Evolutionary conservation across 225 moss, liverwort and hornwort species (phyloP).

Genomic region (Thuidium tamariscinum): DNA sequence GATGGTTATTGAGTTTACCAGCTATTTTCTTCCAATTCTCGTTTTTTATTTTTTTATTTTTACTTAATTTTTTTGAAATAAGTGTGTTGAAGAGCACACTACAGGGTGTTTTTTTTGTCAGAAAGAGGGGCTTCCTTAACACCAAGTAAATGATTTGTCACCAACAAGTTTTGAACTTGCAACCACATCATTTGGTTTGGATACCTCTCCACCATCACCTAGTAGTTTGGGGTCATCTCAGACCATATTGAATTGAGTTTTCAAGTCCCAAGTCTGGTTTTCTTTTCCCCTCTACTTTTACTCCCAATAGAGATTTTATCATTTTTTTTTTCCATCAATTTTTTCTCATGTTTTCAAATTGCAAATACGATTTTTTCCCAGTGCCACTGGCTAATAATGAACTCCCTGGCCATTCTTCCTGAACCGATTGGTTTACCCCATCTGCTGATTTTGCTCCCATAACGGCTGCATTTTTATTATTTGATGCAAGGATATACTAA

Average conservation of each 20-base stretch:
- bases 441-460: neutral
- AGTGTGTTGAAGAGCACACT: no score
- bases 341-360: neutral
- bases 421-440: neutral
- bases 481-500: no score
- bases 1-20: neutral
- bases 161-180: no score
- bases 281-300: no score
- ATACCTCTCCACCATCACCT: no score
- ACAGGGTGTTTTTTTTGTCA: no score
- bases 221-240: no score
- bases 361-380: rapidly evolving
- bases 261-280: rapidly evolving
- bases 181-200: no score
- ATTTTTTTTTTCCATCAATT: neutral
- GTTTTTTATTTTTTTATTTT: no score
- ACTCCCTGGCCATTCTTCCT: rapidly evolving
- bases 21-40: neutral
- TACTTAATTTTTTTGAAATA: no score
- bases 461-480: neutral
- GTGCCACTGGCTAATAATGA: neutral
- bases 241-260: rapidly evolving
- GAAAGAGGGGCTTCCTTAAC: no score
- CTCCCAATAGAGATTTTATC: neutral
- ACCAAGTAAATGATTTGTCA: no score